These are phyloP conservation scores for Cercospora nicotianae DNA, from an alignment of 2,329 filamentous ascomycete genomes.

Conservation along the genomic window DNA sequence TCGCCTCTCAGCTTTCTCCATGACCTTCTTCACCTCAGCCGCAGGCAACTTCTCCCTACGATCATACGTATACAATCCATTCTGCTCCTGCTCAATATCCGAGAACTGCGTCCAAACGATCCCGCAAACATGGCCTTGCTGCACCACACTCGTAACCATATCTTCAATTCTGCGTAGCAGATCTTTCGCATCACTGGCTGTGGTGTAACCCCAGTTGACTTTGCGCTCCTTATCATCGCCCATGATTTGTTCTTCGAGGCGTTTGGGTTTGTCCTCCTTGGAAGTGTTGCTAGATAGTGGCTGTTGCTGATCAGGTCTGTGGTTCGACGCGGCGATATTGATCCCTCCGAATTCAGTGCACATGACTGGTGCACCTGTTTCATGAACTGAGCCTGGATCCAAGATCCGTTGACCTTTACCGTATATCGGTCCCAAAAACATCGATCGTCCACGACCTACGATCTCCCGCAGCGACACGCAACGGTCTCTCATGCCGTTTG, in stretches of 20 bases:
- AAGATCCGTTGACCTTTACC: constrained; percentile 32
- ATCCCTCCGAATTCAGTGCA: constrained; percentile 69
- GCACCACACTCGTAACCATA: constrained; percentile 59
- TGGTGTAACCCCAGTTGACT: constrained; percentile 68
- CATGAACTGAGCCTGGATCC: constrained; percentile 55
- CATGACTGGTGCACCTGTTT: constrained; percentile 59
- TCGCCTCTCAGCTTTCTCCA: constrained; percentile 53
- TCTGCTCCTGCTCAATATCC: constrained; percentile 67
- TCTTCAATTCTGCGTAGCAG: constrained; percentile 59
- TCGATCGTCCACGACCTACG: constrained; percentile 55
- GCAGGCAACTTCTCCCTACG: constrained; percentile 62
- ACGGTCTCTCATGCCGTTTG: constrained; percentile 54
- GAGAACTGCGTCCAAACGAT: constrained; percentile 66
- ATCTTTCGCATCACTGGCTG: constrained; percentile 60
- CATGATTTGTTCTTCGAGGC: constrained; percentile 60
- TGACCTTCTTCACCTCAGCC: constrained; percentile 57
- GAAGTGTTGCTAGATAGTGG: constrained; percentile 27
- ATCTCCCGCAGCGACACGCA: constrained; percentile 58
- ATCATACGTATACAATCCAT: constrained; percentile 65
- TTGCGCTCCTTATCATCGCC: constrained; percentile 35
- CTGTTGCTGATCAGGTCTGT: constrained; percentile 27
- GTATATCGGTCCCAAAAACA: constrained; percentile 56
- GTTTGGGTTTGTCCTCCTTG: constrained; percentile 60
- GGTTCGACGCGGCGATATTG: constrained; percentile 58
- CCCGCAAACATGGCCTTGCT: constrained; percentile 59